A percentile compares a stretch with the other conserved stretches of the same genome.
phyloP scores from a whole-genome alignment of 148 eudicot species.

The Rhododendron vialii region DNA sequence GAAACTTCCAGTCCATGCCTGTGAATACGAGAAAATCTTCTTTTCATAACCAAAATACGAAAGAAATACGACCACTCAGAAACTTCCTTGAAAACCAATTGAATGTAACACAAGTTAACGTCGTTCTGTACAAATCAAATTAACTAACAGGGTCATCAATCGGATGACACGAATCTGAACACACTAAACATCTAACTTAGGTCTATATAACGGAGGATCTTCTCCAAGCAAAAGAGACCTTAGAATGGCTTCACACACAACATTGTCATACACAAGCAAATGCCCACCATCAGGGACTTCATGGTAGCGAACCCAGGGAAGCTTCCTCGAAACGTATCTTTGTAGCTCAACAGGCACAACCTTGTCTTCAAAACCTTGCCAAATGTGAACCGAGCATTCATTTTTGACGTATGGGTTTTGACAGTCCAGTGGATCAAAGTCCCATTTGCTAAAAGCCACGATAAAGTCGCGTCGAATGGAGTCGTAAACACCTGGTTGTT shows the following conservation, averaged over 20 bases:
- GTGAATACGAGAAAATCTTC: not conserved
- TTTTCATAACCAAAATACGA: not conserved
- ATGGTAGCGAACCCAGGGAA: constrained; percentile 48
- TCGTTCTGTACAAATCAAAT: constrained; percentile 9
- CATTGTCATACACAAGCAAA: constrained; percentile 36
- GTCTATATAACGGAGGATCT: constrained; percentile 28
- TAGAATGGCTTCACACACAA: constrained; percentile 36
- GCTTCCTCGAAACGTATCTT: constrained; percentile 26
- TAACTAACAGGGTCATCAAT: not conserved
- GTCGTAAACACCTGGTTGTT: constrained; percentile 28
- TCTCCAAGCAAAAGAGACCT: constrained; percentile 46
- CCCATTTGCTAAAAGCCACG: constrained; percentile 41
- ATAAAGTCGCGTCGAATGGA: constrained; percentile 37
- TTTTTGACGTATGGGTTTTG: constrained; percentile 31
- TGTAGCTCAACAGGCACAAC: constrained; percentile 39
- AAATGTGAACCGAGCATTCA: constrained; percentile 40
- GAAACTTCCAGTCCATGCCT: not conserved
- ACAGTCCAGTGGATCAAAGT: constrained; percentile 38
- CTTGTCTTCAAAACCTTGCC: constrained; percentile 48
- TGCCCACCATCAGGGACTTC: constrained; percentile 54
- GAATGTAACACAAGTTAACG: not conserved
- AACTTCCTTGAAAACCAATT: constrained; percentile 6
- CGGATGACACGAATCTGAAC: constrained; percentile 6
- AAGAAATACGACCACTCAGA: not conserved
- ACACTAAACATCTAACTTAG: constrained; percentile 5